Evolutionary conservation across 2,329 filamentous ascomycete genomes (phyloP).

Genomic region (Xylariaceae sp.): DNA sequence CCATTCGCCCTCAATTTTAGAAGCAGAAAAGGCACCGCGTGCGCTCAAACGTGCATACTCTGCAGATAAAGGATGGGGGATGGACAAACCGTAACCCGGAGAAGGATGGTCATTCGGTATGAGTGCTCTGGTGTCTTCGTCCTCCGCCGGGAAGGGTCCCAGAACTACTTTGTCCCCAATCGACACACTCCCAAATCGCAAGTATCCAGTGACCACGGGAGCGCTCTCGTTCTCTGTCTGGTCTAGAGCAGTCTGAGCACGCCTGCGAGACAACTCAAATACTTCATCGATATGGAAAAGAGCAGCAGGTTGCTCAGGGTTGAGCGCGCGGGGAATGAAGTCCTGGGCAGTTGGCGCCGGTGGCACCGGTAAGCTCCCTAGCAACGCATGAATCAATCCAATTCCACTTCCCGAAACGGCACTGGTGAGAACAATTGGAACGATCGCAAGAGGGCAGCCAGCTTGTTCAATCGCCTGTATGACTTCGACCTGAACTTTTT

Average conservation of each 20-base stretch:
- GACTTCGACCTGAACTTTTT: slow-evolving; percentile 50
- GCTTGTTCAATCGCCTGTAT: slow-evolving; percentile 46
- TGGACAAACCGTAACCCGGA: slow-evolving; percentile 45
- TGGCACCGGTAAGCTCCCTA: slow-evolving; percentile 70
- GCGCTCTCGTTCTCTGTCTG: slow-evolving; percentile 28
- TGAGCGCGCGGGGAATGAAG: slow-evolving; percentile 49
- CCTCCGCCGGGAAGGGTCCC: slow-evolving; percentile 67
- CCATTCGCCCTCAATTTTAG: slow-evolving; percentile 63
- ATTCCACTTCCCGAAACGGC: slow-evolving; percentile 81
- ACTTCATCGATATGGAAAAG: slow-evolving; percentile 90
- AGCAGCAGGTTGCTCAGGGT: slow-evolving; percentile 55
- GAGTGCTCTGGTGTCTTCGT: slow-evolving; percentile 39
- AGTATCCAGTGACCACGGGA: slow-evolving; percentile 72
- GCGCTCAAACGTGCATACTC: slow-evolving; percentile 50
- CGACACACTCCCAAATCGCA: slow-evolving; percentile 71
- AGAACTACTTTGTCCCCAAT: slow-evolving; percentile 74
- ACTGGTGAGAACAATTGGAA: slow-evolving; percentile 86
- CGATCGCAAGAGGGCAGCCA: slow-evolving; percentile 44
- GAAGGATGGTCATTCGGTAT: slow-evolving; percentile 45
- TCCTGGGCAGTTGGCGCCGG: slow-evolving; percentile 48
- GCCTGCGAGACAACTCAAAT: slow-evolving; percentile 67
- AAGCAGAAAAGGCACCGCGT: slow-evolving; percentile 48
- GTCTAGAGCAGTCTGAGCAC: slow-evolving; percentile 38
- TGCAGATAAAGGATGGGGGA: slow-evolving; percentile 49
- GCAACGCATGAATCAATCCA: slow-evolving; percentile 71